Evolutionary conservation across 371 early-diverging fungal species (phyloP), one percentile per base, ranked within the genome.

Genomic region (Haplosporangium sp.): DNA sequence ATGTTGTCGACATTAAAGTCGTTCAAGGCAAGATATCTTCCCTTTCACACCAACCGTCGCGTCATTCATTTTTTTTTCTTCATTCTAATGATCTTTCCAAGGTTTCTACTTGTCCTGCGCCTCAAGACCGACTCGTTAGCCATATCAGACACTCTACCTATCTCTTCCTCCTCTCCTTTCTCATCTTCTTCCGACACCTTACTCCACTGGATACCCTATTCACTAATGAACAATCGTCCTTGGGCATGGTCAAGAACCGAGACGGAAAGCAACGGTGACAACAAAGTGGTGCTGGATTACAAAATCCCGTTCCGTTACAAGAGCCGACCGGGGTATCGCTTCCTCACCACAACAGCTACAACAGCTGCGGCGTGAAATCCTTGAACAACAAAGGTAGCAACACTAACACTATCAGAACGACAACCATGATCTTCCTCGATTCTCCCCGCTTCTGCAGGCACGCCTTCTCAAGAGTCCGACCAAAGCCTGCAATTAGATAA

Each of bases 291-390:
- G 29, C 29, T 4, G 29, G 29, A 29, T 29, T 29, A 29, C 4
- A 29, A 29, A 29, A 29, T 29, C 4, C 29, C 29, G 4, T 4
- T 29, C 29, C 29, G 29, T 29, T 29, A 29, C 29, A 29, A 2
- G 29, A 29, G 29, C 29, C 67, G 73, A 42, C 73, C 73, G 5
- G 67, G 36, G 21, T 29, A 5, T 62, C 67, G 29, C 65, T 73
- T 20, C 73, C 73, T 43, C 67, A 42, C 8, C 73, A 55, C 11
- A 46, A 51, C 37, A 45, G 13, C 58, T 62, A 20, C 46, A 57
- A 16, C 38, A 51, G 21, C 48, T 37, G 16, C 16, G 46, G 21
- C 61, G 55, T 2, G 29, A 68, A 29, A 16, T 57, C 45, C 45
- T 37, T n/a, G 58, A 55, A 1, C 47, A 20, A 0, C 63, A 46